Percentiles rank a stretch among this genome's conserved stretches.
Evolutionary conservation across 768 basidiomycete genomes (phyloP).

Genomic region (Trametes maxima): DNA sequence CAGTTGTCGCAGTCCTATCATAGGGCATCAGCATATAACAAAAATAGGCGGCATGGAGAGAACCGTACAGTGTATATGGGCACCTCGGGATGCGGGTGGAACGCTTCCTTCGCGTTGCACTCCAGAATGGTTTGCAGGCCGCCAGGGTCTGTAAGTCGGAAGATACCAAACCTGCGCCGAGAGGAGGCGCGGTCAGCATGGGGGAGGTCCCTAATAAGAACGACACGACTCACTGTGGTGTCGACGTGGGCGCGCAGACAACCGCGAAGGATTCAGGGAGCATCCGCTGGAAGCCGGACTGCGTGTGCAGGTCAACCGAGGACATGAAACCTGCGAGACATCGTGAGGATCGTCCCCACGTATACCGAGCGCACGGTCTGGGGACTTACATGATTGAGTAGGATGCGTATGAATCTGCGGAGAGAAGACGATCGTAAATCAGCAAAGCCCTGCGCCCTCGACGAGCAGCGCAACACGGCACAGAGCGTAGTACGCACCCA

Average conservation of each 20-base stretch:
- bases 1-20: constrained; percentile 80
- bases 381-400: constrained; percentile 76
- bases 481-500: constrained; percentile 70
- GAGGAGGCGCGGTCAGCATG: neutral
- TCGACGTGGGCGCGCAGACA: constrained; percentile 82
- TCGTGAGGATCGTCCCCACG: constrained; percentile 7
- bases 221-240: constrained; percentile 59
- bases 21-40: neutral
- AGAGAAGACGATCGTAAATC: constrained; percentile 3
- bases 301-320: constrained; percentile 90
- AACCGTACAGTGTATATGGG: constrained; percentile 82
- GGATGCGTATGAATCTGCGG: constrained; percentile 89
- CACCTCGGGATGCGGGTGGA: constrained; percentile 83
- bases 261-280: constrained; percentile 92
- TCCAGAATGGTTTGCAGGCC: constrained; percentile 72
- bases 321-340: constrained; percentile 78
- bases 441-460: neutral
- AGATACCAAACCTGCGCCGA: constrained; percentile 72
- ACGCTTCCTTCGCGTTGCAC: constrained; percentile 73
- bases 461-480: neutral
- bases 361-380: neutral
- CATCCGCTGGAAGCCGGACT: constrained; percentile 87
- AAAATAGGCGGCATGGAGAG: neutral
- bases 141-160: constrained; percentile 86
- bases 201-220: neutral